Evolutionary conservation across 208 protist genomes (phyloP).

Genomic region (Leishmania mexicana): DNA sequence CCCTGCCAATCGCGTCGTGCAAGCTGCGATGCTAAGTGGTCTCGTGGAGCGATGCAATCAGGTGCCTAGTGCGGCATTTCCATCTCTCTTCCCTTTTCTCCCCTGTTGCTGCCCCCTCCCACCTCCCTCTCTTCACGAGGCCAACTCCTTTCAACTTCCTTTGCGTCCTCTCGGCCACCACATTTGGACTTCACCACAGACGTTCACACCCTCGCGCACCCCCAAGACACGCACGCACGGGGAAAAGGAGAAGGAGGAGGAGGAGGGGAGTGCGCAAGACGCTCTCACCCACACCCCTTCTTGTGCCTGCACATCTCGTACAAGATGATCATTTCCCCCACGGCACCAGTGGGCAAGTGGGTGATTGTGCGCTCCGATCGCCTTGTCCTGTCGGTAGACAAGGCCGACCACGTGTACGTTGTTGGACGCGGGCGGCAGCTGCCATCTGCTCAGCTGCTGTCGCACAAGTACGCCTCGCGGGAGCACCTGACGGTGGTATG

Average conservation of each 20-base stretch:
- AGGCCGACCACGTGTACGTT: conserved; percentile 34
- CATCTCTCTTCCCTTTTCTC: neutral
- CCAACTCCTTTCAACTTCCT: neutral
- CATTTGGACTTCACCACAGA: neutral
- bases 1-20: neutral
- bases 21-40: neutral
- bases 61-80: neutral
- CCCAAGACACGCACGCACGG: neutral
- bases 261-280: neutral
- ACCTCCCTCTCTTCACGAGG: neutral
- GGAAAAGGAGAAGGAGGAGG: no score
- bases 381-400: conserved; percentile 41
- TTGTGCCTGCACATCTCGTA: neutral
- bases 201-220: neutral
- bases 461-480: conserved; percentile 63
- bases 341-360: conserved; percentile 39
- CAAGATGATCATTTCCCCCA: neutral
- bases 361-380: conserved; percentile 69
- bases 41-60: neutral
- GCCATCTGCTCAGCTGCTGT: conserved; percentile 49
- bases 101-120: neutral
- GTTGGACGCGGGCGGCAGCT: conserved; percentile 55
- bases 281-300: neutral
- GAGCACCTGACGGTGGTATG: conserved; percentile 61
- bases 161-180: neutral